Percentiles rank a stretch among this genome's conserved stretches.
Evolutionary conservation across 108 stramenopile species (phyloP).

Genomic region (Parmales sp.): DNA sequence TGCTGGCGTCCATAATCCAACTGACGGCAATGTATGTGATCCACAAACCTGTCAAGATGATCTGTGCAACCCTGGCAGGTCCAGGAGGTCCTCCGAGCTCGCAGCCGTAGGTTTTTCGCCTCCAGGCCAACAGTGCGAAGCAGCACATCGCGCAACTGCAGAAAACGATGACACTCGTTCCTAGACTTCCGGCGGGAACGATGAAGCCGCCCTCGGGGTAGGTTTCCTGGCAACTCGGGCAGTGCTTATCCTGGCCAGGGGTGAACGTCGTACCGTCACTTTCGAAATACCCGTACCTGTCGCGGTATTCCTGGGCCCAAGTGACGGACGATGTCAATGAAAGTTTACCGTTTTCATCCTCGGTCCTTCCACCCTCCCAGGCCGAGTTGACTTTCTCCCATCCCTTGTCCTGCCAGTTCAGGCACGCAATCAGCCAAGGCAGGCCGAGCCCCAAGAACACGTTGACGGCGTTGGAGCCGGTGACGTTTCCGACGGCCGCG

Average conservation of each 20-base stretch:
- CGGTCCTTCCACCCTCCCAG: background rate
- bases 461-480: slow-evolving; percentile 29
- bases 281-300: too few relatives aligned
- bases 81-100: slow-evolving; percentile 25
- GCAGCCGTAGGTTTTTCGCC: slow-evolving; percentile 9
- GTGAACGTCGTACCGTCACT: background rate
- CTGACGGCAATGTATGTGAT: slow-evolving; percentile 15
- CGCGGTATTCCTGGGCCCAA: too few relatives aligned
- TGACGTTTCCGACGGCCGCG: slow-evolving; percentile 28
- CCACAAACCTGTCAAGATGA: slow-evolving; percentile 10
- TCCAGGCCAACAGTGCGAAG: slow-evolving; percentile 11
- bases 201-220: background rate
- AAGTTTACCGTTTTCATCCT: too few relatives aligned
- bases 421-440: slow-evolving; percentile 28
- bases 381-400: background rate
- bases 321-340: too few relatives aligned
- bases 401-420: slow-evolving; percentile 14
- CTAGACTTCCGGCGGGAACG: slow-evolving; percentile 15
- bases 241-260: background rate
- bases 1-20: too few relatives aligned
- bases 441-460: slow-evolving; percentile 31
- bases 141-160: slow-evolving; percentile 8
- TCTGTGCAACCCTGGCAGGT: background rate
- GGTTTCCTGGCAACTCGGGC: background rate
- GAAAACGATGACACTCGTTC: slow-evolving; percentile 13